Base-by-base conservation (phyloP, 2,329 filamentous ascomycete species). In the Cadophora luteo-olivacea region DNA sequence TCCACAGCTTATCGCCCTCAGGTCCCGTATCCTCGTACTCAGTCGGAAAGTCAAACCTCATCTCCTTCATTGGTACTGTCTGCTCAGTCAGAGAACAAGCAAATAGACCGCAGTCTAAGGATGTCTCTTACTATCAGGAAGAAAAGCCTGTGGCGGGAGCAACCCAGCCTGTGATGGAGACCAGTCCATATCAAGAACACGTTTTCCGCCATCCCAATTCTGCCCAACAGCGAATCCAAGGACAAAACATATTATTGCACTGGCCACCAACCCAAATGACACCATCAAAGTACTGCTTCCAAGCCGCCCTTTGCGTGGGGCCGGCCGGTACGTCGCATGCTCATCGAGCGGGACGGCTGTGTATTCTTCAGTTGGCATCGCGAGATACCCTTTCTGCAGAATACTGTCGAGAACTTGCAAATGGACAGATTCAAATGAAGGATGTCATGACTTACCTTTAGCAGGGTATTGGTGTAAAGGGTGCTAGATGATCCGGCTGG, bases 21-120 rank as follows among this genome's bases (percentile, higher is more conserved):
- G 58, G 51, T 3, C 69, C 68, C 0, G 67, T 75, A 54, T 75
- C 72, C 54, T 73, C 73, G 69, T 75, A 77, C 29, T 62, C 65
- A 1, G 71, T 73, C 3, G 74, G 74, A 52, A 77, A 77, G 24
- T 74, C 32, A 32, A 77, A 77, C n/a, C 60, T 69, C 24, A 75
- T 67, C n/a, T 72, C 65, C 48, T 73, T 71, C 19, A 38, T 70
- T 1, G 72, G 72, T 24, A 75, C 74, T 75, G 54, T 33, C 24
- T 25, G 24, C 11, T 38, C 36, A 58, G 22, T 62, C 32, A 64
- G 38, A 38, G 24, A 38, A 55, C 49, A 24, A 9, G 1, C 7
- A 16, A n/a, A 19, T 11, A 11, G 4, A 33, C 33, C 12, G 36
- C 7, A 41, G 19, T 5, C 11, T 19, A 41, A n/a, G 2, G 11